Conservation (phyloP, 2,329 filamentous ascomycete genomes). For the Neofusicoccum cordaticola region DNA sequence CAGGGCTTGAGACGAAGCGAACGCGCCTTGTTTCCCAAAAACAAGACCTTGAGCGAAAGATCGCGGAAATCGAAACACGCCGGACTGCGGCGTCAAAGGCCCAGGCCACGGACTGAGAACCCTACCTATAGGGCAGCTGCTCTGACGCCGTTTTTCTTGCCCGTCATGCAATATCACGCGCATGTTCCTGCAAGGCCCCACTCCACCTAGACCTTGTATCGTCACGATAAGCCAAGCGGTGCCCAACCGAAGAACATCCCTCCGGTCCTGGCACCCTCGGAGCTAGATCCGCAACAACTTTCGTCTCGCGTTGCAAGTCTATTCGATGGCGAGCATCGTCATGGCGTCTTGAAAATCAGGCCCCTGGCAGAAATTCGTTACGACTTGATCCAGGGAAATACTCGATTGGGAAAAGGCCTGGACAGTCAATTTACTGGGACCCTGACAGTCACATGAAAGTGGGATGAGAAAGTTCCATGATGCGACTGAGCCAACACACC, state of each 20-base stretch:
- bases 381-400: too few relatives aligned
- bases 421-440: neutral
- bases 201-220: neutral
- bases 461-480: neutral
- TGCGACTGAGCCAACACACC: neutral
- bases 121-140: neutral
- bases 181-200: neutral
- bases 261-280: neutral
- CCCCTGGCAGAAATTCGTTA: neutral
- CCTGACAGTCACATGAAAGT: constrained; percentile 5
- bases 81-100: neutral
- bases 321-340: neutral
- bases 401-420: neutral
- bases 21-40: constrained; percentile 51
- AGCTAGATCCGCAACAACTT: neutral
- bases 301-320: neutral
- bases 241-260: neutral
- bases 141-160: neutral
- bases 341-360: neutral
- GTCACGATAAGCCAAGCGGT: neutral
- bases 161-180: constrained; percentile 7
- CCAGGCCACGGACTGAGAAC: neutral
- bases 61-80: constrained; percentile 43
- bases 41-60: constrained; percentile 56
- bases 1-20: constrained; percentile 51